Evolutionary conservation across 805 yeast genomes (phyloP).

Genomic region (Pichia membranifaciens): DNA sequence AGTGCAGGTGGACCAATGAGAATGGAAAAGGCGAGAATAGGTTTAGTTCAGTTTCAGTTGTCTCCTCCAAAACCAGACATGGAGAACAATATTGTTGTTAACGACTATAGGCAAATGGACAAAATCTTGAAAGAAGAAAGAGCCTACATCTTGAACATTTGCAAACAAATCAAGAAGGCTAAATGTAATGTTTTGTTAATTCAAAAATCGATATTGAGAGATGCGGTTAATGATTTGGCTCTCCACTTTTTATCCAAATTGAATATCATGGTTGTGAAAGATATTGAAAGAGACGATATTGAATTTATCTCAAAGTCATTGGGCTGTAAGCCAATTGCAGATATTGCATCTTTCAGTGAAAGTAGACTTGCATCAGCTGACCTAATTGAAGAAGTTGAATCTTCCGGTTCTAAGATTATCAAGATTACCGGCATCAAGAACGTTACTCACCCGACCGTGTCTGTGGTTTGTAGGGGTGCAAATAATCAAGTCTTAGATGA

Average conservation of each 20-base stretch:
- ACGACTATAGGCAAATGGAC: slow-evolving; percentile 98
- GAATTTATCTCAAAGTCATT: slow-evolving; percentile 81
- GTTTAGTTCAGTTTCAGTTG: slow-evolving; percentile 85
- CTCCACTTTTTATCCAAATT: slow-evolving; percentile 90
- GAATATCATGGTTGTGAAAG: slow-evolving; percentile 90
- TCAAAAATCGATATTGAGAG: slow-evolving; percentile 90
- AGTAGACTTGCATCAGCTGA: slow-evolving; percentile 91
- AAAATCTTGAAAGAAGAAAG: slow-evolving; percentile 97
- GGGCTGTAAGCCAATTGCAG: slow-evolving; percentile 96
- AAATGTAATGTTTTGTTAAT: slow-evolving; percentile 89
- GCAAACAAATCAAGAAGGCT: slow-evolving; percentile 94
- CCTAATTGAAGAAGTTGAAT: slow-evolving; percentile 82
- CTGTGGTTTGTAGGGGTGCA: slow-evolving; percentile 93
- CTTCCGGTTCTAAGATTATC: slow-evolving; percentile 85
- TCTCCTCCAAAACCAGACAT: slow-evolving; percentile 97
- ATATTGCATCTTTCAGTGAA: slow-evolving; percentile 86
- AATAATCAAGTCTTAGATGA: slow-evolving; percentile 87
- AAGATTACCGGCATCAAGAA: slow-evolving; percentile 77
- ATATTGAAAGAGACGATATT: slow-evolving; percentile 92
- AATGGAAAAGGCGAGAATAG: slow-evolving; percentile 89
- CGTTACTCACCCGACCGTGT: slow-evolving; percentile 60
- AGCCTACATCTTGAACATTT: slow-evolving; percentile 86
- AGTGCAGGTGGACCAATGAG: slow-evolving; percentile 93
- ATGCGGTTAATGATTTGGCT: slow-evolving; percentile 91
- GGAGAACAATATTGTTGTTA: slow-evolving; percentile 96